Conservation (phyloP, 768 basidiomycete genomes). For the Epithele typhae region DNA sequence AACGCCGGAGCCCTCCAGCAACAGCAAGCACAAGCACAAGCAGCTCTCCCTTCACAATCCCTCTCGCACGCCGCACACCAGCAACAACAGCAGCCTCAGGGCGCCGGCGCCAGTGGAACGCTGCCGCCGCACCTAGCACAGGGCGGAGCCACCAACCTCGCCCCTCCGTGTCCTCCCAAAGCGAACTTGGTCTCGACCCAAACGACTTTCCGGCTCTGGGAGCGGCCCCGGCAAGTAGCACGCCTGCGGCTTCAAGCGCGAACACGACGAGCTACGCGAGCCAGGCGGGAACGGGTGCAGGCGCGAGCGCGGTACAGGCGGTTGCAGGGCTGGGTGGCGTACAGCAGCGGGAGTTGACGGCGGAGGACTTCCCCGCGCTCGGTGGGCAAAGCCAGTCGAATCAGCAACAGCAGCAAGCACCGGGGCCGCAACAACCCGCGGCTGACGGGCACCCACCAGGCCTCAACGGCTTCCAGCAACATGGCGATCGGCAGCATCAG, state of each 20-base stretch:
- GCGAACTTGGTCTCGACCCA: slow-evolving; percentile 77
- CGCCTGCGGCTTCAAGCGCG: slow-evolving; percentile 34
- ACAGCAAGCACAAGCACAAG: slow-evolving; percentile 34
- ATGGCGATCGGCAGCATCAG: slow-evolving; percentile 47
- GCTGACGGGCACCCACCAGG: slow-evolving; percentile 62
- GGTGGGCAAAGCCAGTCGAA: slow-evolving; percentile 54
- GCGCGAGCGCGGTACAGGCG: slow-evolving; percentile 26
- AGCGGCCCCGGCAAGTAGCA: slow-evolving; percentile 44
- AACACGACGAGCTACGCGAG: slow-evolving; percentile 73
- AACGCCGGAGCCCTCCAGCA: slow-evolving; percentile 53
- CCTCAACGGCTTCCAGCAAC: slow-evolving; percentile 59
- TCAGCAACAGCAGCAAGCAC: slow-evolving; percentile 33
- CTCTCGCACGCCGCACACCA: slow-evolving; percentile 32
- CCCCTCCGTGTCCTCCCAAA: slow-evolving; percentile 63
- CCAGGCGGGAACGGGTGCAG: slow-evolving; percentile 66
- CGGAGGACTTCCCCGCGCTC: slow-evolving; percentile 86
- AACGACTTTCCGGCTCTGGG: slow-evolving; percentile 89
- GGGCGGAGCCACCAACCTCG: slow-evolving; percentile 36
- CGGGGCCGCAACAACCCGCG: slow-evolving; percentile 29
- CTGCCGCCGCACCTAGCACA: slow-evolving; percentile 55
- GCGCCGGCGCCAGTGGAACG: slow-evolving; percentile 45
- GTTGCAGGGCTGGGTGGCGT: slow-evolving; percentile 32
- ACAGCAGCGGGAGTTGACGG: slow-evolving; percentile 68
- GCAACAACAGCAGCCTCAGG: slow-evolving; percentile 43
- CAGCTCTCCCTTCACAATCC: slow-evolving; percentile 24